Base-by-base conservation (phyloP, 1,284 basidiomycete genomes). In the Veloboletus limbatus region DNA sequence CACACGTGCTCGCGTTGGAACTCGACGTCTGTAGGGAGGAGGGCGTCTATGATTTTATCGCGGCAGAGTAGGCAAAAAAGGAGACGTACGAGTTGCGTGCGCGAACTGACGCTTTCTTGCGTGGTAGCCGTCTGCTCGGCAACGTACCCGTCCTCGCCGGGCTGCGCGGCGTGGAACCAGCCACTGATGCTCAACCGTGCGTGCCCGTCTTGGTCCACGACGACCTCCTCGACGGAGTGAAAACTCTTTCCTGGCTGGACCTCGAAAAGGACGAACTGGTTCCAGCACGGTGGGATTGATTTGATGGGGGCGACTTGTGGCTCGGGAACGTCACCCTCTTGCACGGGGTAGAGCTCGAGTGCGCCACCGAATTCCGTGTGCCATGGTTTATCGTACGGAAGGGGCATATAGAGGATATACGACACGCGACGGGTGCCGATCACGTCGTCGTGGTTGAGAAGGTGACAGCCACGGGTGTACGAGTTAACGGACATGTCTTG, bases 391-490 rank as follows among this genome's bases (percentile, higher is more conserved):
- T 78, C 77, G 55, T 81, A 73, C 2, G 91, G 93, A 53, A 96
- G 82, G 20, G 96, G 94, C 73, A 98, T 88, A 71, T 99, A 99
- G 42, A 98, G 85, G 67, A 99, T 97, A 72, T 96, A 99, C 1
- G 93, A 97, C 44, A 98, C 89, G 42, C 94, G 82, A 28, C 96
- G 88, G 3, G 93, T 85, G 44, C 94, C 94, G 66, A 99, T 99
- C 31, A 97, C 95, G 69, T 99, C 96, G 81, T 97, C 95, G 73
- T 97, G 94, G 65, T 95, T 91, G 58, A 99, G 84, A 7, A 99
- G 79, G 68, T 99, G 96, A 62, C 94, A 95, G 10, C 90, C 82
- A 58, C 87, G 81, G 18, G 85, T 88, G 71, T 98, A 99, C 20
- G 91, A 86, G 65, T 93, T 94, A 57, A 96, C 89, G 40, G 91